These are phyloP conservation scores for Saturnispora dispora DNA, from an alignment of 805 yeast species.

Conservation along the genomic window DNA sequence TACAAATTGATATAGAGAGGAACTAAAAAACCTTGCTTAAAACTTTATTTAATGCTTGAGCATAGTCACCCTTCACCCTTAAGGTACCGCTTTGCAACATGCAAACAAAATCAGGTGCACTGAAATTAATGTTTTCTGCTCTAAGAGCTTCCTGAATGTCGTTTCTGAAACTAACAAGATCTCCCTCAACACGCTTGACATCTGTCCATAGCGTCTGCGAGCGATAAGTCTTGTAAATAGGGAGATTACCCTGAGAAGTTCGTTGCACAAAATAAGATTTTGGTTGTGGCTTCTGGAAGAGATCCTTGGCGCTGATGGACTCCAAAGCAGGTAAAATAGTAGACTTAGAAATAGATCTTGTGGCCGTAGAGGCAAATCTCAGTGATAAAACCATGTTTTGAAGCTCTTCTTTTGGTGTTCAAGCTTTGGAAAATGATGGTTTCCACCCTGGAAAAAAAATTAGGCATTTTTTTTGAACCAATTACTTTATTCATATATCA, in stretches of 20 bases:
- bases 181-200: constrained; percentile 62
- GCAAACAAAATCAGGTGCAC: constrained; percentile 32
- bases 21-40: constrained; percentile 25
- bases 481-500: background rate
- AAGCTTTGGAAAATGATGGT: constrained; percentile 1
- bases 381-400: background rate
- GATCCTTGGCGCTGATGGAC: constrained; percentile 18
- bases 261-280: constrained; percentile 37
- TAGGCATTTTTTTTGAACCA: background rate
- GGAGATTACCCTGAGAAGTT: constrained; percentile 59
- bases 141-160: constrained; percentile 51
- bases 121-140: constrained; percentile 5
- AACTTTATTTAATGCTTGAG: constrained; percentile 28
- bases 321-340: constrained; percentile 20
- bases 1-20: background rate
- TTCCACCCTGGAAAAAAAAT: background rate
- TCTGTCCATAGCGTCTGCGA: constrained; percentile 61
- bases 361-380: constrained; percentile 4
- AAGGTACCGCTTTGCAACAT: constrained; percentile 43
- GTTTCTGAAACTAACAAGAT: constrained; percentile 51
- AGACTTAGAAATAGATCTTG: constrained; percentile 12
- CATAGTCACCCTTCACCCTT: constrained; percentile 42
- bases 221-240: constrained; percentile 68
- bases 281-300: constrained; percentile 28
- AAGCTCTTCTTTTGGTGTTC: background rate